phyloP scores from a whole-genome alignment of 169 alveolate genomes.

The Sarcocystis neurona region DNA sequence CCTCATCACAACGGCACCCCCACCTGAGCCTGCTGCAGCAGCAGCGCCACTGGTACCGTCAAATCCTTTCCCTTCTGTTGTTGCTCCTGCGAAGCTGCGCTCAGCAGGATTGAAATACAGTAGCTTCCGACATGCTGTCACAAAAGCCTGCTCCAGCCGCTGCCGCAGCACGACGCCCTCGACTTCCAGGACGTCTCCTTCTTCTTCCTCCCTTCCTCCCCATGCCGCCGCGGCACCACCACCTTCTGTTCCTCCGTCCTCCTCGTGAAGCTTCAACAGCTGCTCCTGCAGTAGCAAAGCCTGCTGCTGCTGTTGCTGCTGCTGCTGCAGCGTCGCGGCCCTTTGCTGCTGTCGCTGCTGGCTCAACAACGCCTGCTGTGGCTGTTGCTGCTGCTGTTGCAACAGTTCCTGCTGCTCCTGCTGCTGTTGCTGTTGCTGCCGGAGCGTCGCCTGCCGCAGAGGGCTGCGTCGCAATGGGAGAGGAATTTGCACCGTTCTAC shows the following conservation, averaged over 20 bases:
- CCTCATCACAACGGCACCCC: constrained; percentile 42
- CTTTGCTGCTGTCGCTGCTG: not conserved
- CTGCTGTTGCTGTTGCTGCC: not conserved
- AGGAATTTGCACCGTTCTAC: too few relatives aligned
- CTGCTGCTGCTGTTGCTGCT: not conserved
- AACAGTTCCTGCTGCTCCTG: not conserved
- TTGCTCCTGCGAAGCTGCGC: too few relatives aligned
- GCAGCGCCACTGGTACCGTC: too few relatives aligned
- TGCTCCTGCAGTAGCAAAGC: not conserved
- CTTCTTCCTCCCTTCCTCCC: not conserved
- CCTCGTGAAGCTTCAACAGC: not conserved
- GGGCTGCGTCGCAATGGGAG: too few relatives aligned
- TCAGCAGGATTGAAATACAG: constrained; percentile 54
- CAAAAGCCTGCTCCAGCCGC: constrained; percentile 42
- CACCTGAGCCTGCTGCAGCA: not conserved
- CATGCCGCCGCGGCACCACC: not conserved
- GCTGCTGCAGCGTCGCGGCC: not conserved
- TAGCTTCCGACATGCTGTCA: constrained; percentile 54
- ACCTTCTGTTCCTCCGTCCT: constrained; percentile 28
- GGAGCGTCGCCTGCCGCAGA: not conserved
- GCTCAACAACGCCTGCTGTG: not conserved
- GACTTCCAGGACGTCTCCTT: not conserved
- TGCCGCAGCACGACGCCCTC: not conserved
- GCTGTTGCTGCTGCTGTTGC: not conserved
- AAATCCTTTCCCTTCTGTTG: too few relatives aligned